These are phyloP conservation scores for Nicotiana sylvestris DNA, from an alignment of 257 asterid genomes.

Conservation along the genomic window DNA sequence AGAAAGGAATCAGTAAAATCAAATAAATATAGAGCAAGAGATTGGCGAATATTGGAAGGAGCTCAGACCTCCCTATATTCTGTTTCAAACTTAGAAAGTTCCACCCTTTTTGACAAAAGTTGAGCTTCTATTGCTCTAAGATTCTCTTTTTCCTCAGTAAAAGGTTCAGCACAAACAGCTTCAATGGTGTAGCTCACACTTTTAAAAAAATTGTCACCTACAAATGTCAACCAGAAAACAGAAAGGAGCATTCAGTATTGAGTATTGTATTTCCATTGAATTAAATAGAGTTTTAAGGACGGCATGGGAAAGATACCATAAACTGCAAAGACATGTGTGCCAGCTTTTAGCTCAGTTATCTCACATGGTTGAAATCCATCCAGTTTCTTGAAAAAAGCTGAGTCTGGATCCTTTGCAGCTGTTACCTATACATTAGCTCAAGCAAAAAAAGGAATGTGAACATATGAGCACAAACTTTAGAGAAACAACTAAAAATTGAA, in stretches of 20 bases:
- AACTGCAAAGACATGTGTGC: conserved; percentile 85
- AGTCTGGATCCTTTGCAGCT: conserved; percentile 80
- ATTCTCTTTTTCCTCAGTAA: conserved; percentile 68
- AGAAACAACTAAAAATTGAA: background rate
- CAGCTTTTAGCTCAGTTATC: conserved; percentile 79
- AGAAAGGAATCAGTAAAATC: conserved; percentile 18
- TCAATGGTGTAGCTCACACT: conserved; percentile 83
- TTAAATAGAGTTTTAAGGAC: background rate
- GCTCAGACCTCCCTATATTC: conserved; percentile 84
- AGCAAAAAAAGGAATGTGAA: conserved; percentile 15
- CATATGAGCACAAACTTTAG: background rate
- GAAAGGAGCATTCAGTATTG: conserved; percentile 16
- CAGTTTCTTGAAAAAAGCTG: conserved; percentile 88
- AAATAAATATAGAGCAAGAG: background rate
- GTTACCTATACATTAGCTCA: conserved; percentile 35
- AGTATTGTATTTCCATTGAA: conserved; percentile 15
- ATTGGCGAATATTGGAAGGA: background rate
- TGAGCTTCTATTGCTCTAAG: conserved; percentile 82
- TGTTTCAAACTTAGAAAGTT: conserved; percentile 85
- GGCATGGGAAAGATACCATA: conserved; percentile 55
- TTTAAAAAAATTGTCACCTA: conserved; percentile 96
- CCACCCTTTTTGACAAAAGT: conserved; percentile 82
- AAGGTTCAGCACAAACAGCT: conserved; percentile 69
- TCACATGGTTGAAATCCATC: conserved; percentile 98
- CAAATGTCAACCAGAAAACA: conserved; percentile 14